phyloP scores from a whole-genome alignment of 164 flowering plant genomes.

The Kingdonia uniflora region DNA sequence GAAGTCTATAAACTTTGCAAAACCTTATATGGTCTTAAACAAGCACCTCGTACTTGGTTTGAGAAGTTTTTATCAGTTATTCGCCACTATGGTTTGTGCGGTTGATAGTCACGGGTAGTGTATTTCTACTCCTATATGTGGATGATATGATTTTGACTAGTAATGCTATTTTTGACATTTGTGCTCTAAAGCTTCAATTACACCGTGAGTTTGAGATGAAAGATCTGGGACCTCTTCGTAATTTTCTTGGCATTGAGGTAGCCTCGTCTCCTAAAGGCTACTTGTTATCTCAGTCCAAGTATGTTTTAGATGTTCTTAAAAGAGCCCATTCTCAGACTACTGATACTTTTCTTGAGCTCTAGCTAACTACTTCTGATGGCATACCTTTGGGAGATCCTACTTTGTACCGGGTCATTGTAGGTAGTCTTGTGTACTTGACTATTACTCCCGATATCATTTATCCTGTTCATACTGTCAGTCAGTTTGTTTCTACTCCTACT shows the following conservation, averaged over 20 bases:
- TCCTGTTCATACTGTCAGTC: no score
- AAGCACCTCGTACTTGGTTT: constrained; percentile 2
- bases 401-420: background rate
- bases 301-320: background rate
- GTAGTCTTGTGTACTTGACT: background rate
- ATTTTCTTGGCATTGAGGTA: constrained; percentile 2
- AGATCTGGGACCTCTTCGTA: background rate
- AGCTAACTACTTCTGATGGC: background rate
- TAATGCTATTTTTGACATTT: background rate
- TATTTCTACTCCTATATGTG: constrained; percentile 1
- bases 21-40: background rate
- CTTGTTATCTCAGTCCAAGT: background rate
- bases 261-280: background rate
- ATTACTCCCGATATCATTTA: no score
- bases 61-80: background rate
- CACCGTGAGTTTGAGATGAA: background rate
- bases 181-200: background rate
- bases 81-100: background rate
- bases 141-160: background rate
- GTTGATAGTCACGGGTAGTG: background rate
- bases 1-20: background rate
- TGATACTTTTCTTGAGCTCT: background rate
- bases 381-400: background rate
- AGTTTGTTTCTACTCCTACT: no score
- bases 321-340: background rate